Conservation (phyloP, 2,329 filamentous ascomycete genomes). For the Cadophora luteo-olivacea region DNA sequence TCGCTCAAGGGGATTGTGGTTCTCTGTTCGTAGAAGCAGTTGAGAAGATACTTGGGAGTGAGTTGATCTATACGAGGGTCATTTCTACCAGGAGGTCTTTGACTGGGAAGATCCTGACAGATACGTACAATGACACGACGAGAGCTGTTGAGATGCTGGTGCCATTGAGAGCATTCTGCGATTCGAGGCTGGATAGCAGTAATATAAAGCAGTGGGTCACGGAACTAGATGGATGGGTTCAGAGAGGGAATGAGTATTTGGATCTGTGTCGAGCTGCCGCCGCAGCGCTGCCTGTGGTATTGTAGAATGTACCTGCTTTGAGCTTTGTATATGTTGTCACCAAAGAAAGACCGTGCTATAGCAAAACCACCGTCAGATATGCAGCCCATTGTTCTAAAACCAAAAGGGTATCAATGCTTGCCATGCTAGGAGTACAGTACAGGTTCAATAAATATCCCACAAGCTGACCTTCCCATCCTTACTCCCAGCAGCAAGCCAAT, state of each 20-base stretch:
- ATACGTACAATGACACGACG: background rate
- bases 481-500: constrained; percentile 89
- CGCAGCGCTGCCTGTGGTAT: background rate
- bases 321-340: background rate
- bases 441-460: constrained; percentile 80
- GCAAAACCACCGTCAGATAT: background rate
- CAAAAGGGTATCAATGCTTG: background rate
- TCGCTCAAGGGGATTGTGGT: background rate
- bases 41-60: background rate
- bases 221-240: background rate
- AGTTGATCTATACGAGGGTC: background rate
- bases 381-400: background rate
- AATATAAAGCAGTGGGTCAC: background rate
- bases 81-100: background rate
- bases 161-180: background rate
- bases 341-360: background rate
- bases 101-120: background rate
- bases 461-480: constrained; percentile 96
- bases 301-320: background rate
- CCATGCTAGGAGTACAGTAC: background rate
- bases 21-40: background rate
- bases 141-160: background rate
- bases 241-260: background rate
- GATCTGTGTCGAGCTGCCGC: background rate
- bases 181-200: background rate